A percentile compares a stretch with the other conserved stretches of the same genome.
Evolutionary conservation across 805 yeast genomes (phyloP).

Genomic region (Candida golubevii): DNA sequence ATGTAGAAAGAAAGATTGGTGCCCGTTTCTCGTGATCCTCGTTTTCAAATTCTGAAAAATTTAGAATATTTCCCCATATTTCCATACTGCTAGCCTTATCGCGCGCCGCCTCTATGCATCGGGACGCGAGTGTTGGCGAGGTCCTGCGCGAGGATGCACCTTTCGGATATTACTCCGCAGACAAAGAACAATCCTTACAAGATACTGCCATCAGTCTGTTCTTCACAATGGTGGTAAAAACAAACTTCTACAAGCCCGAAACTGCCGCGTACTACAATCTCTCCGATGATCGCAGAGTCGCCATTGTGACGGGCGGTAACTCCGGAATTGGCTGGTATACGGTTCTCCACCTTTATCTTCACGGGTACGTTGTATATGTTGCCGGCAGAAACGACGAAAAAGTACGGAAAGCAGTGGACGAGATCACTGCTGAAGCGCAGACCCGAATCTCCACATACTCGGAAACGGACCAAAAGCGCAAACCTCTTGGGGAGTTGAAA

Average conservation of each 20-base stretch:
- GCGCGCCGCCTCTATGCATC: too few relatives aligned
- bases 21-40: too few relatives aligned
- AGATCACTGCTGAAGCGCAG: slow-evolving; percentile 30
- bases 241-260: slow-evolving; percentile 23
- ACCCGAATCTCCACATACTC: slow-evolving; percentile 22
- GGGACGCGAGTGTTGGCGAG: too few relatives aligned
- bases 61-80: too few relatives aligned
- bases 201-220: too few relatives aligned
- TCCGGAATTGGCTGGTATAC: slow-evolving; percentile 41
- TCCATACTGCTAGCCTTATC: too few relatives aligned
- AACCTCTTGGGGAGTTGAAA: slow-evolving; percentile 11
- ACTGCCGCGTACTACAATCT: slow-evolving; percentile 30
- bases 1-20: too few relatives aligned
- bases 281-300: slow-evolving; percentile 23
- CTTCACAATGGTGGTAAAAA: not conserved
- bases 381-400: slow-evolving; percentile 33
- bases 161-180: too few relatives aligned
- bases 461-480: slow-evolving; percentile 23
- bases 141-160: too few relatives aligned
- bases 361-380: slow-evolving; percentile 35
- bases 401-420: slow-evolving; percentile 30
- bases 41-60: too few relatives aligned
- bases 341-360: slow-evolving; percentile 35
- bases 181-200: too few relatives aligned
- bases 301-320: slow-evolving; percentile 37